These are phyloP conservation scores for Populus trichocarpa DNA, from an alignment of 441 rosid genomes.

Conservation along the genomic window DNA sequence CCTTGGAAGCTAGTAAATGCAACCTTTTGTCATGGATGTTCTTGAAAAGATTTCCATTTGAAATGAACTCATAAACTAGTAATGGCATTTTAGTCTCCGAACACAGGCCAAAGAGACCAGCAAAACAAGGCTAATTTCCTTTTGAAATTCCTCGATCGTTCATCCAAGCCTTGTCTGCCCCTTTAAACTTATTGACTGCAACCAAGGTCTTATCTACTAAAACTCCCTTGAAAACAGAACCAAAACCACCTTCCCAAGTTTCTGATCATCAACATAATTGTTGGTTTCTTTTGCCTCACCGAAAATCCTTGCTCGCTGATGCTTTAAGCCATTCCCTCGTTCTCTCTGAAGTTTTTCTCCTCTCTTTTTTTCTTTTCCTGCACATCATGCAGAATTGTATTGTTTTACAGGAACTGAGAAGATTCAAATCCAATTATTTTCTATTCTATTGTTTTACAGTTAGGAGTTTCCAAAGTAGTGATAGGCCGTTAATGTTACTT, in stretches of 20 bases:
- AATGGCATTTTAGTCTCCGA: no score
- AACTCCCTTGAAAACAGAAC: constrained; percentile 15
- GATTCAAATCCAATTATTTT: no score
- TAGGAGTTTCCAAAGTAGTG: no score
- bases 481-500: no score
- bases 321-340: constrained; percentile 21
- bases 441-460: no score
- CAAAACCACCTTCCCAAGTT: constrained; percentile 29
- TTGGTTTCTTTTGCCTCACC: constrained; percentile 15
- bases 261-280: constrained; percentile 1
- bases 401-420: no score
- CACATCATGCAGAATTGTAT: constrained; percentile 5
- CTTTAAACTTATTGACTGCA: no score
- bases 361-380: not conserved
- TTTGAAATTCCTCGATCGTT: no score
- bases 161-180: no score
- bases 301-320: constrained; percentile 18
- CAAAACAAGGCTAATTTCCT: no score
- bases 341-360: constrained; percentile 10
- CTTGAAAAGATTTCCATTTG: constrained; percentile 24
- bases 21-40: constrained; percentile 18
- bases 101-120: no score
- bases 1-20: not conserved
- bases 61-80: not conserved
- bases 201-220: no score